Evolutionary conservation across 2,329 filamentous ascomycete genomes (phyloP).

Genomic region (Lasiodiplodia gonubiensis): DNA sequence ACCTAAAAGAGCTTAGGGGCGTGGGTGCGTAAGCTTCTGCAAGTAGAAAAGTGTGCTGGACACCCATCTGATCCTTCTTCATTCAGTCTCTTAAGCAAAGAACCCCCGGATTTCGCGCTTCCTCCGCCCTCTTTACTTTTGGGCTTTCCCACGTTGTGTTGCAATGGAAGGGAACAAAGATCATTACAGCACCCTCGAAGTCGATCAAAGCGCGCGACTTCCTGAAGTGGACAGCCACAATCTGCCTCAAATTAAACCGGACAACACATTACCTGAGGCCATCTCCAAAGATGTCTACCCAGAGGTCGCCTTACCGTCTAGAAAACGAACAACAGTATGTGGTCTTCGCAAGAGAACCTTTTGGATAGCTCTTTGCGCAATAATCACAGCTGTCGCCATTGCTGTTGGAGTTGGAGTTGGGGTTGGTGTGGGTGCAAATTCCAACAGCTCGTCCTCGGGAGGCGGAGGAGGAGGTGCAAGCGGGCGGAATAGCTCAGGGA

Average conservation of each 20-base stretch:
- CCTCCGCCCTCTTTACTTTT: too few relatives aligned
- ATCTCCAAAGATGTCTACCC: neutral
- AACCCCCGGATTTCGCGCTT: too few relatives aligned
- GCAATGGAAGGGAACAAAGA: too few relatives aligned
- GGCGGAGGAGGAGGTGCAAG: too few relatives aligned
- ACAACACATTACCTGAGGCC: neutral
- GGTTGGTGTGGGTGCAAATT: neutral
- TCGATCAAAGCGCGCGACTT: neutral
- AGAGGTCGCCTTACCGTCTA: too few relatives aligned
- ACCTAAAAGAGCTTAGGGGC: too few relatives aligned
- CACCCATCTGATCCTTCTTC: too few relatives aligned
- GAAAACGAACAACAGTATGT: neutral
- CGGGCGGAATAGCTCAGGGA: neutral
- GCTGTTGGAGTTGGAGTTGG: neutral
- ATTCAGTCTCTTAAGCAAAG: too few relatives aligned
- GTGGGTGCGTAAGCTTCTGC: too few relatives aligned
- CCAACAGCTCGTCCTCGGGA: neutral
- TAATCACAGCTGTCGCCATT: neutral
- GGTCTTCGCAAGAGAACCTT: neutral
- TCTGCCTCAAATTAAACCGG: neutral
- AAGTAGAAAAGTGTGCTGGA: too few relatives aligned
- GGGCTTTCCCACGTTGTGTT: too few relatives aligned
- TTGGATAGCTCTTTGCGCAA: neutral
- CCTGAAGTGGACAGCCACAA: neutral
- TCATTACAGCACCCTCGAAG: slow-evolving; percentile 7